Evolutionary conservation across 192 early-diverging fungal genomes (phyloP), one percentile per base, ranked within the genome.

Genomic region (Umbelopsis sp.): DNA sequence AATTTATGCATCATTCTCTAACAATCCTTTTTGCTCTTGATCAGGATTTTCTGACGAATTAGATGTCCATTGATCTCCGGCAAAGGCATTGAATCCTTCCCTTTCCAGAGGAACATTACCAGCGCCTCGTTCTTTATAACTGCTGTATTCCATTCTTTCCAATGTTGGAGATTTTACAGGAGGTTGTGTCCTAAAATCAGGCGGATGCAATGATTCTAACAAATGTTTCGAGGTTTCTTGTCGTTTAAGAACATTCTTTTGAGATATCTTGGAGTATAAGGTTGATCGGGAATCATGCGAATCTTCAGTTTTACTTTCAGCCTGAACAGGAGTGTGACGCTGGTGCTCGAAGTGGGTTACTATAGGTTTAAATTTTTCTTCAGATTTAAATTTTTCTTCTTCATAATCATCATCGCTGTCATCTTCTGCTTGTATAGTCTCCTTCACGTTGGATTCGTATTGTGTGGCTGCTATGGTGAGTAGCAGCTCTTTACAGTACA

Each of bases 261-360:
- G 56, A 32, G 26, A 62, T 11, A 62, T 62, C 5, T 62, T 62
- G 31, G 56, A 62, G 26, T 62, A 62, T 36, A 62, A 5, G 26
- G 26, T 3, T 62, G 56, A 17, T 5, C 56, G 56, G 14, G 14
- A 32, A 29, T 62, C 16, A 17, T 62, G 34, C 25, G 17, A 32
- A 11, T 62, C 56, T 12, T 1, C 10, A 2, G 32, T 22, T n/a
- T 14, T 12, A 17, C 34, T 31, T 20, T 29, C 29, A 29, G 9
- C n/a, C 14, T 21, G 26, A 7, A 25, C 25, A 25, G 7, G 38
- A 6, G 7, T 41, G 0, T 6, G 12, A 1, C 0, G 12, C 1
- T 5, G 38, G 38, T 41, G 12, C 12, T 41, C 12, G 38, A 41
- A 41, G 12, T 41, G 8, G 38, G 38, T 6, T 11, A 41, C 38